These are phyloP conservation scores for Epichloe scottii DNA, from an alignment of 2,329 filamentous ascomycete species.

Conservation along the genomic window DNA sequence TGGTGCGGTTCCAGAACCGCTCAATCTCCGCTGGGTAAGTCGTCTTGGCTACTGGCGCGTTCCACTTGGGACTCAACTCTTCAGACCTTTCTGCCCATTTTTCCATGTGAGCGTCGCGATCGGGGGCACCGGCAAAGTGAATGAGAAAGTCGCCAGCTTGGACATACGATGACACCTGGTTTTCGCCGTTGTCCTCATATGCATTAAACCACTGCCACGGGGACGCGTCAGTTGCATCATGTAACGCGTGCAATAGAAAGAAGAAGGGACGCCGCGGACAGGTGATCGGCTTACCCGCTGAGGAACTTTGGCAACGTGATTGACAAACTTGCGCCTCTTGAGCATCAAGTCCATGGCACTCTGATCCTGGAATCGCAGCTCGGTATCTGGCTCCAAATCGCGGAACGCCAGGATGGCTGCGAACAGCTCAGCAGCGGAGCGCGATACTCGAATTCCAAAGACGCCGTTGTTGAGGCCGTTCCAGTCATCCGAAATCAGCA, in stretches of 20 bases:
- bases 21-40: not conserved
- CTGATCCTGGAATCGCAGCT: slow-evolving; percentile 9
- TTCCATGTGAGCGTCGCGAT: not conserved
- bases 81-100: slow-evolving; percentile 3
- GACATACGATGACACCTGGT: not conserved
- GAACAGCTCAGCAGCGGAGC: slow-evolving; percentile 10
- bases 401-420: slow-evolving; percentile 9
- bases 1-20: slow-evolving; percentile 2
- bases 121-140: slow-evolving; percentile 8
- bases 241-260: not conserved
- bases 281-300: slow-evolving; percentile 5
- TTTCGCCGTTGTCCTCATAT: slow-evolving; percentile 2
- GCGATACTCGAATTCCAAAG: slow-evolving; percentile 9
- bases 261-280: not conserved
- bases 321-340: slow-evolving; percentile 4
- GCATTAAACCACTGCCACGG: slow-evolving; percentile 10
- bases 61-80: slow-evolving; percentile 1
- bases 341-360: slow-evolving; percentile 11
- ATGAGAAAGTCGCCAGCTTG: slow-evolving; percentile 10
- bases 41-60: not conserved
- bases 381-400: slow-evolving; percentile 7
- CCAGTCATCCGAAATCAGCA: slow-evolving; percentile 2
- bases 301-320: slow-evolving; percentile 8
- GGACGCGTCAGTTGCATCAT: not conserved
- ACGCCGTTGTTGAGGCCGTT: slow-evolving; percentile 7